These are phyloP conservation scores for Chamaenerion angustifolium DNA, from an alignment of 345 rosid species.

Conservation along the genomic window DNA sequence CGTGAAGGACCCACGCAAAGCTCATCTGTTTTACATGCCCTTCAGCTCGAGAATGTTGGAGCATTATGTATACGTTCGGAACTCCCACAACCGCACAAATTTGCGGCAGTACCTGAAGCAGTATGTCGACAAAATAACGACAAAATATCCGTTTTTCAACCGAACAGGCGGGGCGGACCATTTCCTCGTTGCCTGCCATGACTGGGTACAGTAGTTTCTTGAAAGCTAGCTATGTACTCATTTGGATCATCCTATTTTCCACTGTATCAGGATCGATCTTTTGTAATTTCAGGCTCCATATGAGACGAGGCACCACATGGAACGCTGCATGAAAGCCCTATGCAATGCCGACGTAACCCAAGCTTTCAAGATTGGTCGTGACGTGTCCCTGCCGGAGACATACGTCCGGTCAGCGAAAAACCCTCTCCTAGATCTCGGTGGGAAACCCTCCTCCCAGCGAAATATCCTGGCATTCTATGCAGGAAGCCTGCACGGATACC, in stretches of 20 bases:
- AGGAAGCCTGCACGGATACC: conserved; percentile 71
- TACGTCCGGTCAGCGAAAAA: conserved; percentile 83
- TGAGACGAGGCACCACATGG: conserved; percentile 98
- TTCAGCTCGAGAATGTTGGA: conserved; percentile 91
- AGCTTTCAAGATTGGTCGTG: conserved; percentile 92
- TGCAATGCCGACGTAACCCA: conserved; percentile 87
- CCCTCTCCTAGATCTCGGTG: conserved; percentile 83
- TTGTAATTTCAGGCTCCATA: conserved; percentile 63
- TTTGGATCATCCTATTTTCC: too few species aligned
- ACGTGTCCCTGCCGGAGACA: conserved; percentile 89
- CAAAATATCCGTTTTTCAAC: conserved; percentile 81
- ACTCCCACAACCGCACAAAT: conserved; percentile 83
- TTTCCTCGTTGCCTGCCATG: conserved; percentile 94
- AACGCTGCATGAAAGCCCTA: conserved; percentile 81
- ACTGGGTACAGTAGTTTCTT: conserved; percentile 53
- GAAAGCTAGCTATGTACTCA: too few species aligned
- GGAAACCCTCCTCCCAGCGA: conserved; percentile 60
- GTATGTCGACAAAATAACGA: conserved; percentile 52
- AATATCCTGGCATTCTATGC: conserved; percentile 80
- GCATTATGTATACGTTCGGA: conserved; percentile 66
- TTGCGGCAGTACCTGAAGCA: conserved; percentile 58
- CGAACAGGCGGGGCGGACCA: conserved; percentile 93
- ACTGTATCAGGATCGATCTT: not conserved
- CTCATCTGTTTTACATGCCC: conserved; percentile 90
- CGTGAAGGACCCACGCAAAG: conserved; percentile 72